Base-by-base conservation (phyloP, 768 basidiomycete genomes). In the Phylloporus arenicola region DNA sequence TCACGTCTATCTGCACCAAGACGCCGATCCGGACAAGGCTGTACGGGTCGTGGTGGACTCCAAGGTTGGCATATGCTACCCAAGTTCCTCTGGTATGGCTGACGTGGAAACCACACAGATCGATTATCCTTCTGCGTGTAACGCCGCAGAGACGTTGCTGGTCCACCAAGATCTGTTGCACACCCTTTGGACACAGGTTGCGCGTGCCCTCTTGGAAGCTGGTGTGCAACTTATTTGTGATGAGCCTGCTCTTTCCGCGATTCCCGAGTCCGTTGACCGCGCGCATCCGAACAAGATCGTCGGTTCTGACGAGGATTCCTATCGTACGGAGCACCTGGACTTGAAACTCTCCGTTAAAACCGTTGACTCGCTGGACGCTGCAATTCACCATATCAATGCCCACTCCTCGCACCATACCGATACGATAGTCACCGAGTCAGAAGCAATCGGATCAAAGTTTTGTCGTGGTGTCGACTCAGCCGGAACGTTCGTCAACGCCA, bases 351-450 rank as follows among this genome's bases (percentile, higher is more conserved):
- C 94, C 30, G 87, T 99, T 62, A 75, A 81, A 56, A 67, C 82
- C 10, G 78, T 93, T 33, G 75, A 84, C 24, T 88, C 86, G 4
- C 76, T 95, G 43, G 60, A 75, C 31, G 72, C 74, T 24, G 95
- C 96, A 5, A 86, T 97, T 53, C 65, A 77, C 51, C 92, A 90
- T 72, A 95, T 98, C 74, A 98, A 98, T 70, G 67, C 77, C 11
- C 89, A 97, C 63, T 91, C 89, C 0, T 95, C 93, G 8, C 92
- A 95, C 62, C 96, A 99, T 68, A 98, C 95, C 30, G 96, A 98
- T 62, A 71, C 77, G 47, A 97, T 99, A 67, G 76, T 98, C 39
- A 93, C 95, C 6, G 91, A 96, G 68, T 78, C 81, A 40, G 56
- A 59, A 30, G 77, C 81, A 2, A 79, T 84, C 27, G 82, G 80